Evolutionary conservation across 2,329 filamentous ascomycete species (phyloP).

Genomic region (Neocatenulostroma microsporum): DNA sequence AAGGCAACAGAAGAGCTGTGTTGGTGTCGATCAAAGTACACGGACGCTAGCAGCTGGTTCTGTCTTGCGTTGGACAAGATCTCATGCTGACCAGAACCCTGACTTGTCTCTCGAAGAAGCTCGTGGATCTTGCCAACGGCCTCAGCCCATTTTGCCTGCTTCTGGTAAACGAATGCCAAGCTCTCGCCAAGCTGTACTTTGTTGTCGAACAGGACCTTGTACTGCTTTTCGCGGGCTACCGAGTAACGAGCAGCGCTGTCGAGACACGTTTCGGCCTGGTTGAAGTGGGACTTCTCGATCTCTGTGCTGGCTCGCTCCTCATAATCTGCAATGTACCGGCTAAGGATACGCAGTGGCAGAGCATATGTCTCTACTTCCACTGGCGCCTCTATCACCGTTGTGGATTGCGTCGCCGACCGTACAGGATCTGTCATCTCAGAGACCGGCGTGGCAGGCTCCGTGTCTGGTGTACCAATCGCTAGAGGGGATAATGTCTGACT

Average conservation of each 20-base stretch:
- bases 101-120: conserved; percentile 11
- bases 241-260: conserved; percentile 13
- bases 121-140: conserved; percentile 13
- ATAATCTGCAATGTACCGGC: conserved; percentile 11
- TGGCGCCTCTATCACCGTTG: conserved; percentile 4
- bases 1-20: conserved; percentile 6
- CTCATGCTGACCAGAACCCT: not conserved
- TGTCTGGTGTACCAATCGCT: not conserved
- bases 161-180: conserved; percentile 13
- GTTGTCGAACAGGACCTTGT: conserved; percentile 13
- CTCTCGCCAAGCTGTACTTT: conserved; percentile 14
- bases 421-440: conserved; percentile 1
- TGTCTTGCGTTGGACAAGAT: conserved; percentile 11
- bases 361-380: conserved; percentile 1
- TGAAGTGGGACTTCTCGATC: conserved; percentile 11
- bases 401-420: not conserved
- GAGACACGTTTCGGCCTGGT: conserved; percentile 16
- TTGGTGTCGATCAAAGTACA: conserved; percentile 16
- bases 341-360: conserved; percentile 10
- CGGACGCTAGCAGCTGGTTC: conserved; percentile 16
- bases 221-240: conserved; percentile 10
- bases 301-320: conserved; percentile 11
- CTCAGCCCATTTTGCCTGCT: conserved; percentile 17
- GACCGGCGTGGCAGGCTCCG: not conserved
- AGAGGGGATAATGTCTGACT: not conserved